A percentile compares a stretch with the other conserved stretches of the same genome.
Evolutionary conservation across 73 alveolate species (phyloP).

Genomic region (Tetrahymena borealis): DNA sequence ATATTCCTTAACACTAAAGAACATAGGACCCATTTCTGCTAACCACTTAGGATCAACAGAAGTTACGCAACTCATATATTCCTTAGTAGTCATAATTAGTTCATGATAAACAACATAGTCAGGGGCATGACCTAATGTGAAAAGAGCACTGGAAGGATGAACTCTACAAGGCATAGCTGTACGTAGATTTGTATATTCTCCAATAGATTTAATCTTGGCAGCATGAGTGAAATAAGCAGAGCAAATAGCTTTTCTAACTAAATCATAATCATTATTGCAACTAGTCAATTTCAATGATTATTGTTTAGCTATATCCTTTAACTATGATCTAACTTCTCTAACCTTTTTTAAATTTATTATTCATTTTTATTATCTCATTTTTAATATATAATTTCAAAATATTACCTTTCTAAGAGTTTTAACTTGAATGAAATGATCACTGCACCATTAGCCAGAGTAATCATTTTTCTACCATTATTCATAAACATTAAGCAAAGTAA

Average conservation of each 20-base stretch:
- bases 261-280: slow-evolving; percentile 96
- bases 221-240: slow-evolving; percentile 99
- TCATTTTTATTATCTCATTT: background rate
- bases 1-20: slow-evolving; percentile 89
- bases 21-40: slow-evolving; percentile 98
- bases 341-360: background rate
- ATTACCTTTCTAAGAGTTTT: slow-evolving; percentile 97
- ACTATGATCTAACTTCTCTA: slow-evolving; percentile 83
- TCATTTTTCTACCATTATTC: slow-evolving; percentile 95
- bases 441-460: slow-evolving; percentile 94
- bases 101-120: slow-evolving; percentile 99
- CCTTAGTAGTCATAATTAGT: slow-evolving; percentile 96
- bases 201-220: slow-evolving; percentile 96
- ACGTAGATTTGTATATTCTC: slow-evolving; percentile 98
- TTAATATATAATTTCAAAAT: background rate
- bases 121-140: slow-evolving; percentile 99
- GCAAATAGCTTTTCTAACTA: slow-evolving; percentile 96
- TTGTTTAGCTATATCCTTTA: slow-evolving; percentile 83
- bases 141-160: slow-evolving; percentile 99
- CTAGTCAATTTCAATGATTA: slow-evolving; percentile 72
- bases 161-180: slow-evolving; percentile 98
- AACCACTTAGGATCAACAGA: slow-evolving; percentile 99
- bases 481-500: slow-evolving; percentile 96
- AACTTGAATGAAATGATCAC: slow-evolving; percentile 92
- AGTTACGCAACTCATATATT: slow-evolving; percentile 99